phyloP scores from a whole-genome alignment of 495 filamentous ascomycete genomes.

The Podospora pseudopauciseta region DNA sequence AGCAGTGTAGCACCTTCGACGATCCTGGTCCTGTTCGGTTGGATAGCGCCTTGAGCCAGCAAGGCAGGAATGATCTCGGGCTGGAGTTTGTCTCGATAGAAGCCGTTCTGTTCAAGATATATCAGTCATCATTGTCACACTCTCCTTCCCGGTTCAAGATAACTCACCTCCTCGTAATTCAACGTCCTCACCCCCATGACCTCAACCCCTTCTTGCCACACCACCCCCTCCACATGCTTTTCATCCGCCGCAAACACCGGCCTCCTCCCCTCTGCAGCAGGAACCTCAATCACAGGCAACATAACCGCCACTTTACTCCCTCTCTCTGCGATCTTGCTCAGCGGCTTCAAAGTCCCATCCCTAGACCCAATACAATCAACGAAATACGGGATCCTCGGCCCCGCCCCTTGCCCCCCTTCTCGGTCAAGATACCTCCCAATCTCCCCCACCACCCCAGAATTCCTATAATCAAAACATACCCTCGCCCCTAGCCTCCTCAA shows the following conservation, averaged over 20 bases:
- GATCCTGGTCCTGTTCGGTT: constrained; percentile 46
- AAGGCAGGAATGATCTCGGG: constrained; percentile 48
- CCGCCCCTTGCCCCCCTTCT: not conserved
- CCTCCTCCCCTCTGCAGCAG: constrained; percentile 32
- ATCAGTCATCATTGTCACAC: not conserved
- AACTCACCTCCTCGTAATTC: constrained; percentile 44
- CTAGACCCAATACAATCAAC: constrained; percentile 54
- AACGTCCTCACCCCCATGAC: constrained; percentile 48
- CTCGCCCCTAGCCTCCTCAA: constrained; percentile 42
- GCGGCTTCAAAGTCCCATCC: constrained; percentile 37
- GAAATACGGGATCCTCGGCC: constrained; percentile 38
- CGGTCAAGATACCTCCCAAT: constrained; percentile 26
- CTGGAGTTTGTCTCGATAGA: constrained; percentile 46
- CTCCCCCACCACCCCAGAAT: constrained; percentile 34
- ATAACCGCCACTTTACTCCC: constrained; percentile 49
- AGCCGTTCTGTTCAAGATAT: constrained; percentile 40
- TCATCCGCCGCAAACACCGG: constrained; percentile 49
- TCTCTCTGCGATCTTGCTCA: constrained; percentile 42
- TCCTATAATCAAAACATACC: constrained; percentile 47
- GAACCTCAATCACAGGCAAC: constrained; percentile 49
- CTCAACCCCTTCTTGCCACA: constrained; percentile 48
- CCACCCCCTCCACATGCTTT: constrained; percentile 20
- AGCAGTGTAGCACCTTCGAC: constrained; percentile 48
- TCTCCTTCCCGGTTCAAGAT: not conserved
- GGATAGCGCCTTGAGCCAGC: constrained; percentile 41